phyloP scores from a whole-genome alignment of 1,139 yeast genomes.

The Blastobotrys illinoisensis region DNA sequence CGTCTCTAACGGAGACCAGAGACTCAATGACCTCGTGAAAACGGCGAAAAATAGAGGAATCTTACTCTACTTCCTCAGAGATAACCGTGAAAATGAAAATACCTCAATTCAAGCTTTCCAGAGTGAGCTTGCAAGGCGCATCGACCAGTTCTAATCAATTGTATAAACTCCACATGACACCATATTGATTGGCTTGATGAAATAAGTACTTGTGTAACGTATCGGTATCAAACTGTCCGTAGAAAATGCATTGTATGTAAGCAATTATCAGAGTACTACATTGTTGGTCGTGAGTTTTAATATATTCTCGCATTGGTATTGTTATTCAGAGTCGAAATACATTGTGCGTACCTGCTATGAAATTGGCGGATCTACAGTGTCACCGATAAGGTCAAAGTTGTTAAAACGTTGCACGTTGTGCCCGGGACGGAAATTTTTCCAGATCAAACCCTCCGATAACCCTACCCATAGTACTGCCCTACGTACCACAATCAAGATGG shows the following conservation, averaged over 20 bases:
- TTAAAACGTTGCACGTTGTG: neutral
- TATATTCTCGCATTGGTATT: too few relatives aligned
- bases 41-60: neutral
- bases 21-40: neutral
- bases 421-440: neutral
- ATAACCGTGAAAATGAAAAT: neutral
- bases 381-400: neutral
- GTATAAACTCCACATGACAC: too few relatives aligned
- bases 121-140: neutral
- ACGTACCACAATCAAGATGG: constrained; percentile 14
- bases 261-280: too few relatives aligned
- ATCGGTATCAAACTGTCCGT: too few relatives aligned
- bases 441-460: neutral
- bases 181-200: too few relatives aligned
- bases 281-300: too few relatives aligned
- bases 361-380: too few relatives aligned
- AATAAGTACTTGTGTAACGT: too few relatives aligned
- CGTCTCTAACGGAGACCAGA: neutral
- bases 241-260: too few relatives aligned
- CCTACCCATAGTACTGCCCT: neutral
- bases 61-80: neutral
- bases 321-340: too few relatives aligned
- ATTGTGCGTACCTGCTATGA: too few relatives aligned
- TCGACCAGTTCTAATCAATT: neutral
- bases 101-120: neutral